Evolutionary conservation across 345 rosid genomes (phyloP).

Genomic region (Euphorbia pulcherrima): DNA sequence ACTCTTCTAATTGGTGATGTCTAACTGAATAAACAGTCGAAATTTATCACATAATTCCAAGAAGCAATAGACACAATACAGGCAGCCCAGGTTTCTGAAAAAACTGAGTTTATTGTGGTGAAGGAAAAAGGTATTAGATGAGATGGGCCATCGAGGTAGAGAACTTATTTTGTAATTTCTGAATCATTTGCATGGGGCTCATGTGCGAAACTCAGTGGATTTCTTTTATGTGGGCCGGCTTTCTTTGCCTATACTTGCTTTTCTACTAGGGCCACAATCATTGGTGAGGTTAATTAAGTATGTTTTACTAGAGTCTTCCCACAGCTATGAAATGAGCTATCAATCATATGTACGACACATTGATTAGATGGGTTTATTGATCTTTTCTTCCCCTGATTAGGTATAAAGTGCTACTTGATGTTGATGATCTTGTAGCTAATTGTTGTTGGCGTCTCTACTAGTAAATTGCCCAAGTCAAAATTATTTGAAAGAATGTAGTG

Average conservation of each 20-base stretch:
- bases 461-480: too few relatives aligned
- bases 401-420: neutral
- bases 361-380: neutral
- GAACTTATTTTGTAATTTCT: slow-evolving; percentile 7
- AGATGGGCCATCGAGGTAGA: slow-evolving; percentile 11
- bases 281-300: neutral
- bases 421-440: too few relatives aligned
- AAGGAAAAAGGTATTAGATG: neutral
- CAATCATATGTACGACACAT: neutral
- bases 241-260: neutral
- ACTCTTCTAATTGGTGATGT: slow-evolving; percentile 11
- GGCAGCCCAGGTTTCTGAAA: slow-evolving; percentile 10
- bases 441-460: too few relatives aligned
- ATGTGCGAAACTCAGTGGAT: slow-evolving; percentile 16
- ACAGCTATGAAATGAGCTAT: neutral
- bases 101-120: slow-evolving; percentile 5
- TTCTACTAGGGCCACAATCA: slow-evolving; percentile 1
- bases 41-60: slow-evolving; percentile 15
- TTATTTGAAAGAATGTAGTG: too few relatives aligned
- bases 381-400: neutral
- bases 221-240: slow-evolving; percentile 13
- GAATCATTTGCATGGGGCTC: slow-evolving; percentile 10
- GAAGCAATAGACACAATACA: slow-evolving; percentile 12
- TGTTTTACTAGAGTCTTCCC: neutral
- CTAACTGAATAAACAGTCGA: slow-evolving; percentile 11